These are phyloP conservation scores for Pyrus bretschneideri DNA, from an alignment of 306 rosid genomes.

Conservation along the genomic window DNA sequence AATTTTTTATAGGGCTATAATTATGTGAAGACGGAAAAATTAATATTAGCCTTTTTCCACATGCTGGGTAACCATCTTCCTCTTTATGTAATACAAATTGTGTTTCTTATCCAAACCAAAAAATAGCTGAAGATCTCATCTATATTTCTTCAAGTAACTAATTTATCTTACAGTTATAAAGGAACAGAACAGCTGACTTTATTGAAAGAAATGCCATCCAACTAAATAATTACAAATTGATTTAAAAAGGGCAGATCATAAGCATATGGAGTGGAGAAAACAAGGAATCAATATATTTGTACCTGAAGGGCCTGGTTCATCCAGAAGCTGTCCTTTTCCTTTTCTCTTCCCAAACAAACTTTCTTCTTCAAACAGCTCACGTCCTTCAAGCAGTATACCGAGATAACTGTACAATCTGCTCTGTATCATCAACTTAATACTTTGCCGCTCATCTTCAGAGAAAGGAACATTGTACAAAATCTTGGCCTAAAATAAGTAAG, in stretches of 20 bases:
- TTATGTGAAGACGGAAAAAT: neutral
- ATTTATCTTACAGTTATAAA: neutral
- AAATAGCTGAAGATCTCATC: neutral
- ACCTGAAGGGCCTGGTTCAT: constrained; percentile 56
- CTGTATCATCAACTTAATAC: constrained; percentile 54
- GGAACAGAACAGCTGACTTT: neutral
- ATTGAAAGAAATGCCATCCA: neutral
- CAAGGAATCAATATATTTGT: neutral
- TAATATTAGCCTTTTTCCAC: neutral
- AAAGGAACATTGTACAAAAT: constrained; percentile 47
- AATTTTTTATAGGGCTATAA: no score
- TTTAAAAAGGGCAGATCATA: neutral
- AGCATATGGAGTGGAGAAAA: neutral
- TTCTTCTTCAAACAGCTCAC: constrained; percentile 65
- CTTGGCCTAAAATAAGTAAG: constrained; percentile 49
- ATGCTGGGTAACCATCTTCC: neutral
- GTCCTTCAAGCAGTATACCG: constrained; percentile 51
- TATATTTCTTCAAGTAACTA: neutral
- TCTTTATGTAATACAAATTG: neutral
- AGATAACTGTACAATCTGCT: constrained; percentile 51
- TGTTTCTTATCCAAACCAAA: neutral
- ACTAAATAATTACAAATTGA: neutral
- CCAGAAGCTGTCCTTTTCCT: constrained; percentile 15
- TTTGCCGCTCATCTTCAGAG: constrained; percentile 51
- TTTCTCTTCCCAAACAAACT: constrained; percentile 30